A percentile compares a stretch with the other conserved stretches of the same genome.
These are phyloP conservation scores for Globomyces sp. DNA, from an alignment of 371 early-diverging fungal species.

Conservation along the genomic window DNA sequence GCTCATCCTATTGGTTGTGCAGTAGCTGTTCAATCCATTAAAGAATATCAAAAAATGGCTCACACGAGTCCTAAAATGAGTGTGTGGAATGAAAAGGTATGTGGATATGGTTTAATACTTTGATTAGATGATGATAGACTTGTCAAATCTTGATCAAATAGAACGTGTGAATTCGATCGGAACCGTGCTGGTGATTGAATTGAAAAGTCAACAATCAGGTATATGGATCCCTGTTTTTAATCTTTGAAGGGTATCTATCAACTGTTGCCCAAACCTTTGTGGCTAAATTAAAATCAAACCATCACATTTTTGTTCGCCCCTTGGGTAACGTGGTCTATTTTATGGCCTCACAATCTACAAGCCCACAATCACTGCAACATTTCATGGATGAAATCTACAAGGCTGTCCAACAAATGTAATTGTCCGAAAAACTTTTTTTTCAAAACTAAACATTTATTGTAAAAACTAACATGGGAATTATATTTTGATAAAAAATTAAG, in stretches of 20 bases:
- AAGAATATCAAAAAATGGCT: slow-evolving; percentile 46
- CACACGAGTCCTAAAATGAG: neutral
- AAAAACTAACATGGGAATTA: no score
- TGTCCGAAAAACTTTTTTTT: no score
- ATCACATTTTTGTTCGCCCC: slow-evolving; percentile 61
- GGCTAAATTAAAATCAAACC: slow-evolving; percentile 44
- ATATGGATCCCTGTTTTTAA: no score
- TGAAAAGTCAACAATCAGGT: slow-evolving; percentile 54
- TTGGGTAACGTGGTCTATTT: slow-evolving; percentile 78
- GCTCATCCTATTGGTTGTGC: slow-evolving; percentile 83
- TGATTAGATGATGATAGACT: slow-evolving; percentile 30
- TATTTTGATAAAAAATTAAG: no score
- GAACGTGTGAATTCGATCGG: slow-evolving; percentile 74
- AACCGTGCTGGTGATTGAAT: slow-evolving; percentile 68
- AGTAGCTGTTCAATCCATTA: slow-evolving; percentile 64
- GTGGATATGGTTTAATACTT: slow-evolving; percentile 39
- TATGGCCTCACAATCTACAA: slow-evolving; percentile 47
- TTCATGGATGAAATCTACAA: slow-evolving; percentile 5
- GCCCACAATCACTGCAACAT: neutral
- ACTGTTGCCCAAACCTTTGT: slow-evolving; percentile 50
- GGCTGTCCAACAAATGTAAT: no score
- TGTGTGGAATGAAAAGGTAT: slow-evolving; percentile 32
- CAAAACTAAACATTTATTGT: no score
- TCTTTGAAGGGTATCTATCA: slow-evolving; percentile 48
- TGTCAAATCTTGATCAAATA: slow-evolving; percentile 45